Conservation (phyloP, 1,284 basidiomycete species). For the Rhodotorula sp. region DNA sequence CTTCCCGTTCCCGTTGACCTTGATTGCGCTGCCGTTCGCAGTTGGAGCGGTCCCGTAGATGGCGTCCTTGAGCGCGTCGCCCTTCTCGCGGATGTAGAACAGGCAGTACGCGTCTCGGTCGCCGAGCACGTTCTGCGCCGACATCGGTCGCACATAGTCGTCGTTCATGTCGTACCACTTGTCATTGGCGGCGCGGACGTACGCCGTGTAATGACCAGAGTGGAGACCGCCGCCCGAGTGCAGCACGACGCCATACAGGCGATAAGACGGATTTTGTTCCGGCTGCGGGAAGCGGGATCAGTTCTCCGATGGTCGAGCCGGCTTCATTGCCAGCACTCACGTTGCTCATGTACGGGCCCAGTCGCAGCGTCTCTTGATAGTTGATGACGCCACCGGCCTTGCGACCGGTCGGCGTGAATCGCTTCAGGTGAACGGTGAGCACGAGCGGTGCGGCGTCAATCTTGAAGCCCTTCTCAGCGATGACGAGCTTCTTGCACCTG, state of each 20-base stretch:
- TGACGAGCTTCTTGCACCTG: conserved; percentile 83
- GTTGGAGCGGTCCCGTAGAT: conserved; percentile 45
- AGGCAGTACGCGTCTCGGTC: conserved; percentile 71
- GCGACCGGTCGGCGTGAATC: conserved; percentile 84
- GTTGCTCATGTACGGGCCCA: conserved; percentile 81
- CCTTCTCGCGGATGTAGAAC: conserved; percentile 81
- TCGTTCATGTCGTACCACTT: conserved; percentile 95
- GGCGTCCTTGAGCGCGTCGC: conserved; percentile 65
- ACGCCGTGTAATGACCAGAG: conserved; percentile 93
- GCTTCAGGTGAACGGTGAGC: conserved; percentile 95
- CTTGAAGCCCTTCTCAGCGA: conserved; percentile 83
- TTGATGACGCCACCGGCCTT: conserved; percentile 76
- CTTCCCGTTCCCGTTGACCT: conserved; percentile 1
- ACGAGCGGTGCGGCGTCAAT: conserved; percentile 82
- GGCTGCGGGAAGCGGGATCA: not conserved
- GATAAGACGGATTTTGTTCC: conserved; percentile 65
- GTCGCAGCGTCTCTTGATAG: conserved; percentile 74
- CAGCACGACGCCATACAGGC: conserved; percentile 85
- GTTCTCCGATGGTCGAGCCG: not conserved
- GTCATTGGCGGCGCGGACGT: conserved; percentile 64
- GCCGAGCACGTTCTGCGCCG: not conserved
- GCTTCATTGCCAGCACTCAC: conserved; percentile 41
- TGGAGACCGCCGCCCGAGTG: conserved; percentile 91
- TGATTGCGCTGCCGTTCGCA: not conserved
- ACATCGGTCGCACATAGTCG: conserved; percentile 57